Evolutionary conservation across 345 rosid species (phyloP), one percentile per base, ranked within the genome.

Genomic region (Stellera chamaejasme): DNA sequence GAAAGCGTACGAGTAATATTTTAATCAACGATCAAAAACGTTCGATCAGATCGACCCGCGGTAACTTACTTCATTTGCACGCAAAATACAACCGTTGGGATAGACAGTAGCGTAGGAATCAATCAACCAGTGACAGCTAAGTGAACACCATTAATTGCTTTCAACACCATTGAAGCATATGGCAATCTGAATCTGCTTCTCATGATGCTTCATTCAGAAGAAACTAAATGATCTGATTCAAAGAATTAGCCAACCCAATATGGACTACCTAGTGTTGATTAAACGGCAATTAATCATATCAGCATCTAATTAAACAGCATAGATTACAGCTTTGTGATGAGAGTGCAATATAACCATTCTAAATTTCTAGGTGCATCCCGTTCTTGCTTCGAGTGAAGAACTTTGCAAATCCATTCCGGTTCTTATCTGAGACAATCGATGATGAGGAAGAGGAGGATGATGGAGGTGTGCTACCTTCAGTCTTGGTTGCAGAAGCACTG

Each of bases 341-440:
- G 58, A 60, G 27, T 42, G 45, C n/a, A 60, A 23, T 45, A n/a
- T 23, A 59, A 23, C 32, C 47, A 14, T 25, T 32, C 57, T 84
- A 88, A 62, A 92, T 83, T 52, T 82, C 93, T 45, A 88, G 72
- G 52, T 88, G 95, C 58, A 92, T 77, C 58, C 98, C 93, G n/a
- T 84, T 85, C 79, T 88, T 86, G 52, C 85, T 88, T 48, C 90
- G 72, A 0, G 90, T 80, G 77, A 88, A 86, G 48, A 92, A 82
- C 43, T 84, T 86, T 2, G 96, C 96, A 66, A 92, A 92, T 45
- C 98, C 96, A 52, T 86, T 84, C 48, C 90, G 75, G 59, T 74
- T 92, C 82, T 84, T 88, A 70, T 88, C 95, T 11, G 80, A 71
- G 62, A 75, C 72, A 55, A 58, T 78, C 43, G 78, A 72, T 75